These are phyloP conservation scores for Fomitopsis palustris DNA, from an alignment of 1,284 basidiomycete species.

Conservation along the genomic window DNA sequence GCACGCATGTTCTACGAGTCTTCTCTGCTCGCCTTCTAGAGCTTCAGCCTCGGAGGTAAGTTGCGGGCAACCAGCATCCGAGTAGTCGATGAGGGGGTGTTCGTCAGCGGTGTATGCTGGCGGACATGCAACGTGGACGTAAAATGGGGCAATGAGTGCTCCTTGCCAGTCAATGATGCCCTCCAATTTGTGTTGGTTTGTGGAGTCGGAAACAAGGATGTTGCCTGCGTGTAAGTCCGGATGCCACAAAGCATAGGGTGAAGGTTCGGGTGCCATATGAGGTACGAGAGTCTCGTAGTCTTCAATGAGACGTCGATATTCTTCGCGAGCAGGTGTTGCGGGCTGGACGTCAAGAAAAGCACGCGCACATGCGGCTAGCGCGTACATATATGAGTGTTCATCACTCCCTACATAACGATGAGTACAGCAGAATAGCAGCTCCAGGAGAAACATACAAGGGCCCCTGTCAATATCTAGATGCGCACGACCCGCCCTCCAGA, in stretches of 20 bases:
- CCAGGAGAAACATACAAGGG: slow-evolving; percentile 21
- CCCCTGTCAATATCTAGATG: slow-evolving; percentile 22
- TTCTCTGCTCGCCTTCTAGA: background rate
- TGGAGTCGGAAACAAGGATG: slow-evolving; percentile 23
- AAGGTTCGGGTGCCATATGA: slow-evolving; percentile 4
- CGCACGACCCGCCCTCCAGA: slow-evolving; percentile 23
- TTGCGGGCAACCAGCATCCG: background rate
- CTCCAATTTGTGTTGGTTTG: slow-evolving; percentile 11
- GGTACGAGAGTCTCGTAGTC: slow-evolving; percentile 3
- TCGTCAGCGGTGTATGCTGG: background rate
- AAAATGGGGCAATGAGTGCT: background rate
- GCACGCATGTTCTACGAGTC: background rate
- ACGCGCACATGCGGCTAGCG: slow-evolving; percentile 5
- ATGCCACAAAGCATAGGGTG: slow-evolving; percentile 27
- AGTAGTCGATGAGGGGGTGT: background rate
- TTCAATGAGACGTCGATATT: background rate
- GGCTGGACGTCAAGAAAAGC: background rate
- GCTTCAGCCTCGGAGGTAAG: background rate
- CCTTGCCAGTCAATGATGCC: slow-evolving; percentile 32
- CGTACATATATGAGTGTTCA: slow-evolving; percentile 9
- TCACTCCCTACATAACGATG: background rate
- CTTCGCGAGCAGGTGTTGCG: background rate
- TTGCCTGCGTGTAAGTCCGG: slow-evolving; percentile 28
- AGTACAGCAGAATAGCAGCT: background rate
- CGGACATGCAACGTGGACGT: background rate